These are phyloP conservation scores for Choanephora cucurbitarum DNA, from an alignment of 371 early-diverging fungal species.

Conservation along the genomic window DNA sequence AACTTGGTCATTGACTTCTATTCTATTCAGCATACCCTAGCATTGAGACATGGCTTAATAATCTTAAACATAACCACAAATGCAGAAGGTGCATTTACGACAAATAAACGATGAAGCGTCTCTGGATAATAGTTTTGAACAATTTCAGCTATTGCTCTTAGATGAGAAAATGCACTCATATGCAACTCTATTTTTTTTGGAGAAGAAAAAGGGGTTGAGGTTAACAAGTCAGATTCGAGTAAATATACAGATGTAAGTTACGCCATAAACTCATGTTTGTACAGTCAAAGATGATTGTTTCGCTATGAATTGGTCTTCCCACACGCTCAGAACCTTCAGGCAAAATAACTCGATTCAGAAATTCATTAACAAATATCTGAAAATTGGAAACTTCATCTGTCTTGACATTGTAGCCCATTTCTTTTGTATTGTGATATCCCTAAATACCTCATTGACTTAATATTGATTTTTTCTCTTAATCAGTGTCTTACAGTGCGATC, in stretches of 20 bases:
- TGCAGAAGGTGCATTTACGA: constrained; percentile 79
- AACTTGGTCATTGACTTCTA: neutral
- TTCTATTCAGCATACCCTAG: constrained; percentile 40
- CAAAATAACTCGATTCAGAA: constrained; percentile 68
- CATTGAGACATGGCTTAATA: constrained; percentile 77
- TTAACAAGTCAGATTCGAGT: neutral
- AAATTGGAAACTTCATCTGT: constrained; percentile 63
- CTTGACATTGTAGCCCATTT: constrained; percentile 62
- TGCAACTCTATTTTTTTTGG: constrained; percentile 56
- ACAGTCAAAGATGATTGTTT: constrained; percentile 82
- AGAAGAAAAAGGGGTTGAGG: constrained; percentile 5
- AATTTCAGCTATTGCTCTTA: constrained; percentile 68
- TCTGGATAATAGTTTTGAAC: constrained; percentile 85
- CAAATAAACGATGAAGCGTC: constrained; percentile 70
- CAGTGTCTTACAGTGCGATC: constrained; percentile 81
- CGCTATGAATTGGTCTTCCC: constrained; percentile 67
- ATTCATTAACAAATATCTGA: constrained; percentile 76
- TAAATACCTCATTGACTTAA: constrained; percentile 4
- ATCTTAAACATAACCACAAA: constrained; percentile 79
- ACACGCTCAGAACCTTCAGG: constrained; percentile 66
- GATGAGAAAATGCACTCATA: constrained; percentile 69
- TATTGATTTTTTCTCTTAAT: too few relatives aligned
- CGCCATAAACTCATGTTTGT: constrained; percentile 70
- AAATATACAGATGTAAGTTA: constrained; percentile 26
- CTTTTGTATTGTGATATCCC: constrained; percentile 74